Base-by-base conservation (phyloP, 1,284 basidiomycete species). In the Calocybe gambosa region DNA sequence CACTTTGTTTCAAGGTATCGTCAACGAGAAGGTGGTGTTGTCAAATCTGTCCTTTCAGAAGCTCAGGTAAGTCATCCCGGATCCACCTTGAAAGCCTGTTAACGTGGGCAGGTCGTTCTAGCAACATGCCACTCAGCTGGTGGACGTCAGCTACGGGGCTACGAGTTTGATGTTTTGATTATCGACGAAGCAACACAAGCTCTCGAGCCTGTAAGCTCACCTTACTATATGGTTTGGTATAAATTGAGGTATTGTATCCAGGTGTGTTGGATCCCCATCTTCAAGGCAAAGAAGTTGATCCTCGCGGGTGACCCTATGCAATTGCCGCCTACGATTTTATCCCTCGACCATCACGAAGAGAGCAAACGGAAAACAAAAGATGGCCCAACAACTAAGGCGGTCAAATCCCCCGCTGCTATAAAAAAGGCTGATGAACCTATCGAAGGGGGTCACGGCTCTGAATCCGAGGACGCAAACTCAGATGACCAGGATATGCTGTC, bases 121-220 rank as follows among this genome's bases (percentile, higher is more conserved):
- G 85, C 93, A 0, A 98, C 95, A 1, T 97, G 93, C 54, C 94
- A 98, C 66, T 88, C 89, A 3, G 80, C 92, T 1, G 93, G 93
- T 0, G 82, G 87, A 3, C 69, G 84, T 25, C 90, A 92, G 55
- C 67, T 95, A 7, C 76, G 77, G 33, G 80, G 85, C 50, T 74
- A 85, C 50, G 64, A 73, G 2, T 99, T 97, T 57, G 95, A 98
- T 61, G 84, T 93, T 0, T 82, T 93, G 6, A 87, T 98, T 35
- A 92, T 99, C 34, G 95, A 98, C 56, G 95, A 98, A 67, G 92
- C 93, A 0, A 97, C 94, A 0, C 95, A 98, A 64, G 94, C 93
- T 2, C 63, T 96, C n/a, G 94, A 98, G 67, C 89, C 93, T 6
- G 89, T 93, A 59, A 55, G 49, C 23, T 23, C 21, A 23, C 21